Conservation (phyloP, 805 yeast species). For the Teunomyces atbi region DNA sequence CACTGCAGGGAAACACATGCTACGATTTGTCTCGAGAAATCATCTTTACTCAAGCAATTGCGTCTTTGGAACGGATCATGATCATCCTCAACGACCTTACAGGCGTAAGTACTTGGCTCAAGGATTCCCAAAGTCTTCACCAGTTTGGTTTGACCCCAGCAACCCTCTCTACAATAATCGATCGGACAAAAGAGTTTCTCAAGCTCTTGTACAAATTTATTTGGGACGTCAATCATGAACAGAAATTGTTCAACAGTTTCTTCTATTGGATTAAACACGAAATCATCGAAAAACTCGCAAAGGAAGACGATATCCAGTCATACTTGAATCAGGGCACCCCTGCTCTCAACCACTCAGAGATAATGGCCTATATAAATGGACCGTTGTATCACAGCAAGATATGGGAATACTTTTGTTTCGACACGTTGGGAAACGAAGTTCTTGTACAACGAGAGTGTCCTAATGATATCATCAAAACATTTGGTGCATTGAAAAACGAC, state of each 20-base stretch:
- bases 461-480: not conserved
- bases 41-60: conserved; percentile 49
- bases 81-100: conserved; percentile 42
- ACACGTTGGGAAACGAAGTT: conserved; percentile 13
- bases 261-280: conserved; percentile 43
- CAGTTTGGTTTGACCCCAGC: conserved; percentile 10
- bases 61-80: conserved; percentile 55
- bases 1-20: conserved; percentile 45
- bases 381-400: conserved; percentile 19
- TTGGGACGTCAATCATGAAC: conserved; percentile 47
- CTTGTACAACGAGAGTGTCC: conserved; percentile 4
- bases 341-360: conserved; percentile 17
- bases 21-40: conserved; percentile 51
- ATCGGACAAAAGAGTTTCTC: conserved; percentile 22
- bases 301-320: conserved; percentile 31
- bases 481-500: conserved; percentile 1
- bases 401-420: conserved; percentile 19
- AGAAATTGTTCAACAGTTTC: conserved; percentile 43
- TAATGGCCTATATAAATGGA: conserved; percentile 24
- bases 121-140: conserved; percentile 12
- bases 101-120: conserved; percentile 40
- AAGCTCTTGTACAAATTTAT: conserved; percentile 36
- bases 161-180: conserved; percentile 8
- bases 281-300: conserved; percentile 34
- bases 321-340: conserved; percentile 11